Evolutionary conservation across 495 filamentous ascomycete genomes (phyloP), one percentile per base, ranked within the genome.

Genomic region (Aspergillus steynii): DNA sequence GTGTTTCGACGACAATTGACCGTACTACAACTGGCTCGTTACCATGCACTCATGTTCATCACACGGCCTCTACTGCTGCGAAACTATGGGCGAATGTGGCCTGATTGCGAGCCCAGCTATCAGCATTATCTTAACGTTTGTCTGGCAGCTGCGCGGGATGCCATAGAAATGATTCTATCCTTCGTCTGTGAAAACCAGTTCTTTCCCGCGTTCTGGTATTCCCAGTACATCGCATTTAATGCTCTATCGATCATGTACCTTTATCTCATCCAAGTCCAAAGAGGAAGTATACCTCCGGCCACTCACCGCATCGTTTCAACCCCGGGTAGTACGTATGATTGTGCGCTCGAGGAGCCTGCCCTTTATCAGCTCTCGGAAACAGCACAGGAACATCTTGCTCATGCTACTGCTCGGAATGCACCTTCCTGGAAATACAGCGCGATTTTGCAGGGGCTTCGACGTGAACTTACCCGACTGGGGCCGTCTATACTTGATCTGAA

Each of bases 161-260:
- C 69, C 4, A 60, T 72, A 20, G 61, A 69, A 25, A 29, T 72
- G 29, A 61, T 72, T n/a, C 55, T 69, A 25, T 61, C 51, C 28
- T 65, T 69, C 37, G 69, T 61, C 5, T 62, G 65, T n/a, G 69
- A 69, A 1, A 62, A 67, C 8, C 61, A 69, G 7, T 58, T 72
- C 4, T 72, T 68, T 29, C 61, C 58, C 3, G 60, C 69, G 0
- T 72, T 72, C 34, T 72, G 69, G 69, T 72, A 69, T 46, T 69
- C 69, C 1, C 69, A 72, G 48, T 72, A 72, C 45, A 69, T 72
- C 49, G 63, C 69, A 2, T 72, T 72, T 60, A 72, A 72, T n/a
- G 69, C 69, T 25, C 32, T 72, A 12, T 72, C 69, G 4, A 65
- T 67, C n/a, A 64, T 68, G 9, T 72, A 72, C 47, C 65, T 72